A percentile compares a stretch with the other conserved stretches of the same genome.
phyloP scores from a whole-genome alignment of 306 rosid species.

The Carpinus viminea region DNA sequence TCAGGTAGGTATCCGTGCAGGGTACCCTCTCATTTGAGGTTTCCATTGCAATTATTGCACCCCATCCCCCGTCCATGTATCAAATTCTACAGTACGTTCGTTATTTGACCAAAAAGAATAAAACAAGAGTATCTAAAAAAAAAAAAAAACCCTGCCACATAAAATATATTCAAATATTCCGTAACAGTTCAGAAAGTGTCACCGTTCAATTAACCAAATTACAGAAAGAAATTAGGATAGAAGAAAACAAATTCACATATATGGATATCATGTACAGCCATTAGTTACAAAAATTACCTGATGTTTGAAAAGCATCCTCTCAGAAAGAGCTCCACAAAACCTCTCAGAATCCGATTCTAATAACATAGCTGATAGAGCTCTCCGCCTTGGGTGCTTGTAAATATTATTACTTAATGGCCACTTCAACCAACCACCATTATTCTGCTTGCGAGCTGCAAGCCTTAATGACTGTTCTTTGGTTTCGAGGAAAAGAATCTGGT shows the following conservation, averaged over 20 bases:
- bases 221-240: slow-evolving; percentile 33
- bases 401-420: slow-evolving; percentile 34
- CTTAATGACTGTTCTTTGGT: slow-evolving; percentile 66
- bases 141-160: slow-evolving; percentile 22
- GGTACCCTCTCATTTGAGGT: no score
- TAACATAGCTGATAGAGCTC: slow-evolving; percentile 24
- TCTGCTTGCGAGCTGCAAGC: slow-evolving; percentile 42
- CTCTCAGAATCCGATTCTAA: slow-evolving; percentile 44
- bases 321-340: slow-evolving; percentile 42
- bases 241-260: slow-evolving; percentile 46
- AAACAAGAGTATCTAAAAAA: slow-evolving; percentile 18
- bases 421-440: slow-evolving; percentile 24
- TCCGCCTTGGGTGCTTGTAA: slow-evolving; percentile 37
- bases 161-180: slow-evolving; percentile 42
- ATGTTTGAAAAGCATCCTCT: slow-evolving; percentile 32
- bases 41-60: no score
- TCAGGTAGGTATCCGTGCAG: no score
- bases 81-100: background rate
- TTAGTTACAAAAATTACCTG: slow-evolving; percentile 60
- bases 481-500: slow-evolving; percentile 96
- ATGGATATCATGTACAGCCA: slow-evolving; percentile 81
- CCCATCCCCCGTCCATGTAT: no score
- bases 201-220: slow-evolving; percentile 41
- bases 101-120: background rate
- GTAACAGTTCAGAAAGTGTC: slow-evolving; percentile 44